Base-by-base conservation (phyloP, 2,329 filamentous ascomycete genomes). In the Colletotrichum nymphaeae region DNA sequence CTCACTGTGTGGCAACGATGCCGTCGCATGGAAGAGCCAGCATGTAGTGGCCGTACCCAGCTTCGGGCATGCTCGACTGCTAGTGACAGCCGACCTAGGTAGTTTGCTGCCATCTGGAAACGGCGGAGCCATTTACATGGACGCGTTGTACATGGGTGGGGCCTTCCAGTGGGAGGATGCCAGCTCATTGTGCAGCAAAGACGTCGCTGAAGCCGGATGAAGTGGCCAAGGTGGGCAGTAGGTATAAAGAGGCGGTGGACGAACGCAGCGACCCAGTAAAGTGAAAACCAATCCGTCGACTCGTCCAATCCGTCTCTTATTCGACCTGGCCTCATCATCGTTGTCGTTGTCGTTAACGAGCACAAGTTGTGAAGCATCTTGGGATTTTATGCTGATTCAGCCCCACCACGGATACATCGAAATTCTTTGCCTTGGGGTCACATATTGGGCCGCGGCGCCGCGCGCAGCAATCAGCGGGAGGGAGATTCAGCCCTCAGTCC, bases 171-270 rank as follows among this genome's bases (percentile, higher is more conserved):
- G 69, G 62, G 69, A 75, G 57, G 63, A 65, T 76, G 74, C 74
- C 74, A 76, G 56, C 74, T 75, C 74, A 76, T 73, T 75, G 67
- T 76, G 74, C 74, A 76, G 67, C 69, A 66, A 71, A 49, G 52
- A 62, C 64, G 63, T 74, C 55, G 69, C 72, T 73, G 72, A 74
- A 73, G 69, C 69, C 69, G 72, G 72, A 71, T 65, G 52, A 68
- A 67, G 58, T 53, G 52, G 58, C 56, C 57, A 55, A 42, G 37
- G 59, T 42, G 64, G 63, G 26, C 37, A 49, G 16, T 52, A 26
- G 58, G 57, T 74, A 74, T 74, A 74, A 74, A 73, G 63, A 72
- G 72, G 72, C 69, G 72, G 72, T 68, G 68, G 69, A 55, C 32
- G 69, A 68, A 66, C 71, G 71, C 71, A 46, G 58, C 53, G 22